Conservation (phyloP, 2,329 filamentous ascomycete species). For the Curvularia verruculosa region DNA sequence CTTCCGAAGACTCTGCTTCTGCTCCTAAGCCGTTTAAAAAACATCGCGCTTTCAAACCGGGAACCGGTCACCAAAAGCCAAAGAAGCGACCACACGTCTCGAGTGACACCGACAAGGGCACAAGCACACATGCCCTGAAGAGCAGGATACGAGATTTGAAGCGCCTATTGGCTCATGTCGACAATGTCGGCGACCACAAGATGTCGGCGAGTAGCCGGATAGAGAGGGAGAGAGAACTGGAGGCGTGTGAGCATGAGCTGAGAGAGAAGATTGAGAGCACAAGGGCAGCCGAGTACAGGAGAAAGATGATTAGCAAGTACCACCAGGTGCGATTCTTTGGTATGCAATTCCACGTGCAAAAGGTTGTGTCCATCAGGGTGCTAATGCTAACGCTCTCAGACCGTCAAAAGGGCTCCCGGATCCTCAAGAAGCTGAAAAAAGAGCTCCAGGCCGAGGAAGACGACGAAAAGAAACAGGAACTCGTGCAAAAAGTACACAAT, state of each 20-base stretch:
- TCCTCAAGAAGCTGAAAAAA: conserved; percentile 68
- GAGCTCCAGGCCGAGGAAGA: conserved; percentile 59
- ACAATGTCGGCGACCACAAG: conserved; percentile 52
- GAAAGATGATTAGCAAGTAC: conserved; percentile 77
- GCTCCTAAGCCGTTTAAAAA: conserved; percentile 31
- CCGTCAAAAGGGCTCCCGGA: conserved; percentile 72
- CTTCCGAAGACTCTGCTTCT: conserved; percentile 19
- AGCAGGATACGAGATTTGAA: conserved; percentile 74
- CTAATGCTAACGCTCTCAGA: conserved; percentile 54
- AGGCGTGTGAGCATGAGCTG: conserved; percentile 69
- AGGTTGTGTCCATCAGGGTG: not conserved
- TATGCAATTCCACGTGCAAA: conserved; percentile 47
- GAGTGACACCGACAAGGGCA: conserved; percentile 32
- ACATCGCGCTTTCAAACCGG: conserved; percentile 29
- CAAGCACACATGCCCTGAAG: conserved; percentile 66
- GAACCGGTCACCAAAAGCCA: conserved; percentile 19
- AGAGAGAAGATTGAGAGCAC: conserved; percentile 50
- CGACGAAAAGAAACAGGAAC: conserved; percentile 57
- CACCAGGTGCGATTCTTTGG: conserved; percentile 87
- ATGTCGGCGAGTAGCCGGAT: conserved; percentile 71
- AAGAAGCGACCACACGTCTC: conserved; percentile 31
- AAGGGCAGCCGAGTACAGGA: conserved; percentile 65
- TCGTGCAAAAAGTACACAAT: conserved; percentile 67
- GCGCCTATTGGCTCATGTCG: conserved; percentile 66
- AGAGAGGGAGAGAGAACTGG: conserved; percentile 75